Base-by-base conservation (phyloP, 1,139 yeast genomes). In the Kluyveromyces marxianus region DNA sequence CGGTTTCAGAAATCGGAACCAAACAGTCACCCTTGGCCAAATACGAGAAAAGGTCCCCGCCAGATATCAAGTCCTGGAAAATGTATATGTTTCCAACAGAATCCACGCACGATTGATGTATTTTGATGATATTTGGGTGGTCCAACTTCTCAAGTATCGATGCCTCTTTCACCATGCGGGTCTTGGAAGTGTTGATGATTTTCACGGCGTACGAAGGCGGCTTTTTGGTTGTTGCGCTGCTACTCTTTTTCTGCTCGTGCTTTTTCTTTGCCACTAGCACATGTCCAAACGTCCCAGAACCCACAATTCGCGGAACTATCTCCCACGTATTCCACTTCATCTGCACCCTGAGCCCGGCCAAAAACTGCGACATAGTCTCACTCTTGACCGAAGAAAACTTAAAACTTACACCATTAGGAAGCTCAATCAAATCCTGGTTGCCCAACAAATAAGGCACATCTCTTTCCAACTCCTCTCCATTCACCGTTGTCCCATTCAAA, bases 31-130 rank as follows among this genome's bases (percentile, higher is more conserved):
- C 75, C 43, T 69, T 68, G 0, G 77, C 70, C 28, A 81, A 58
- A 53, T 79, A 81, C 0, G 85, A 78, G 52, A 80, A 80, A 14
- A 81, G 61, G 54, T 82, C 89, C 0, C 88, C 88, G 1, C 88
- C 88, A 47, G 76, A 69, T 4, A 75, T 58, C 50, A 74, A 63
- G 51, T 77, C 81, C 55, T 78, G 77, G 52, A 75, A 76, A 7
- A 79, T 70, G 45, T 70, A 73, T 2, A 73, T 49, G 10, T 73
- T 55, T 42, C 72, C 52, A 35, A 70, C 44, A 39, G 67, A 46
- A 52, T 71, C 59, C 54, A 71, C 48, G 52, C 63, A 47, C 65
- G 72, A 67, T 10, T 74, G 72, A 47, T 74, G 66, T 27, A 74
- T 66, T 48, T 66, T 65, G 40, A 75, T 66, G 33, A 75, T 67